Percentiles rank a stretch among this genome's conserved stretches.
phyloP scores from a whole-genome alignment of 345 rosid genomes.

The Erodium maritimum region DNA sequence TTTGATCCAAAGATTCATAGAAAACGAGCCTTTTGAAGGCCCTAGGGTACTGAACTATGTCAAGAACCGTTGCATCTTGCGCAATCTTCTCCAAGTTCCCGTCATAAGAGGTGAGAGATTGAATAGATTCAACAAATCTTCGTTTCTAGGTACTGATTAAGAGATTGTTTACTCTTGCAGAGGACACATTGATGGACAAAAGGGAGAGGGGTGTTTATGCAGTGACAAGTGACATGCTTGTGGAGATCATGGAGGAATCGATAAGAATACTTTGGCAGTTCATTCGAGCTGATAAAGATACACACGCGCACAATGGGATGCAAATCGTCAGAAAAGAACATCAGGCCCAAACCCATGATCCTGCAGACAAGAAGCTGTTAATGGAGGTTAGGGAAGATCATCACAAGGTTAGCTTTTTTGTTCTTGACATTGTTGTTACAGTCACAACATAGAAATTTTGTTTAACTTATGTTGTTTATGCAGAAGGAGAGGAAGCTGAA shows the following conservation, averaged over 20 bases:
- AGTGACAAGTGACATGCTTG: slow-evolving; percentile 51
- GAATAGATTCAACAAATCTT: no score
- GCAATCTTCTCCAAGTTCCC: slow-evolving; percentile 86
- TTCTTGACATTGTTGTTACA: no score
- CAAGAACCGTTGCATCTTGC: slow-evolving; percentile 58
- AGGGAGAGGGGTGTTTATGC: slow-evolving; percentile 24
- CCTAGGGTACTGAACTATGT: slow-evolving; percentile 62
- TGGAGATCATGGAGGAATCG: slow-evolving; percentile 83
- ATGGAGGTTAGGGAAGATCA: slow-evolving; percentile 39
- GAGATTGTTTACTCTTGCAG: slow-evolving; percentile 26
- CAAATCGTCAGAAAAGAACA: slow-evolving; percentile 32
- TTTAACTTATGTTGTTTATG: no score
- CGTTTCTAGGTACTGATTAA: background rate
- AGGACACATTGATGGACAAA: slow-evolving; percentile 50
- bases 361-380: slow-evolving; percentile 32
- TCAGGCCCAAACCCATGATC: slow-evolving; percentile 52
- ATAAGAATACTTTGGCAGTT: slow-evolving; percentile 82
- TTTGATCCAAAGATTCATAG: slow-evolving; percentile 72
- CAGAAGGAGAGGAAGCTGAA: slow-evolving; percentile 64
- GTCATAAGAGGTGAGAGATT: slow-evolving; percentile 54
- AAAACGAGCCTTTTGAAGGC: slow-evolving; percentile 76
- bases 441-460: no score
- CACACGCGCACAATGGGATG: slow-evolving; percentile 23
- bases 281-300: slow-evolving; percentile 61
- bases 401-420: slow-evolving; percentile 41